These are phyloP conservation scores for Pseudotsuga menziesii DNA, from an alignment of 75 land plant species.

Conservation along the genomic window DNA sequence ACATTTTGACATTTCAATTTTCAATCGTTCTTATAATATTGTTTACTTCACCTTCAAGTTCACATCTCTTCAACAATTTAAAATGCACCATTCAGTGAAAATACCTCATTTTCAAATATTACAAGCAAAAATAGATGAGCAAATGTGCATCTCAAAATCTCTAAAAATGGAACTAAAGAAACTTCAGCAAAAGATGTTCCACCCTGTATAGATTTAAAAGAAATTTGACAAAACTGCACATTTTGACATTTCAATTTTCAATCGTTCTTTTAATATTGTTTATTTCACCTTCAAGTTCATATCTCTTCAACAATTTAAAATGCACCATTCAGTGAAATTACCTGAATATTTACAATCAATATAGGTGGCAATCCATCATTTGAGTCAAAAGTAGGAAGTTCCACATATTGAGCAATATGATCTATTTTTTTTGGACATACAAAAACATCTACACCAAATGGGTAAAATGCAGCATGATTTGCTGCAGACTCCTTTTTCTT, in stretches of 20 bases:
- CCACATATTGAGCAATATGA: slow-evolving; percentile 82
- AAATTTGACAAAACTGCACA: not conserved
- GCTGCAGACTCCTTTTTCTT: slow-evolving; percentile 78
- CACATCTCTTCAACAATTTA: not conserved
- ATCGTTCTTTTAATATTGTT: not conserved
- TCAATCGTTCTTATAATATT: not conserved
- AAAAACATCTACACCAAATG: slow-evolving; percentile 87
- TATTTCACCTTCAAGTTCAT: not conserved
- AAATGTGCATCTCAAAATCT: slow-evolving; percentile 4
- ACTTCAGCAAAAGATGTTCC: not conserved
- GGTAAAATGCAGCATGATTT: slow-evolving; percentile 64
- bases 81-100: not conserved
- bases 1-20: not conserved
- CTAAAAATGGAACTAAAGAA: not conserved
- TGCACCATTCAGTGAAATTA: slow-evolving; percentile 15
- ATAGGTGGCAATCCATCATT: slow-evolving; percentile 57
- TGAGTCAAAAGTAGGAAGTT: slow-evolving; percentile 50
- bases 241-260: not conserved
- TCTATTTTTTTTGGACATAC: slow-evolving; percentile 63
- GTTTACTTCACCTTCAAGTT: not conserved
- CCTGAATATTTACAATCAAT: slow-evolving; percentile 91
- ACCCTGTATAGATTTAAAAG: not conserved
- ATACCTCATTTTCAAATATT: slow-evolving; percentile 48
- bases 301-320: not conserved
- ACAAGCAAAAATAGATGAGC: not conserved